These are phyloP conservation scores for Coemansia sp. DNA, from an alignment of 192 early-diverging fungal species.

Conservation along the genomic window DNA sequence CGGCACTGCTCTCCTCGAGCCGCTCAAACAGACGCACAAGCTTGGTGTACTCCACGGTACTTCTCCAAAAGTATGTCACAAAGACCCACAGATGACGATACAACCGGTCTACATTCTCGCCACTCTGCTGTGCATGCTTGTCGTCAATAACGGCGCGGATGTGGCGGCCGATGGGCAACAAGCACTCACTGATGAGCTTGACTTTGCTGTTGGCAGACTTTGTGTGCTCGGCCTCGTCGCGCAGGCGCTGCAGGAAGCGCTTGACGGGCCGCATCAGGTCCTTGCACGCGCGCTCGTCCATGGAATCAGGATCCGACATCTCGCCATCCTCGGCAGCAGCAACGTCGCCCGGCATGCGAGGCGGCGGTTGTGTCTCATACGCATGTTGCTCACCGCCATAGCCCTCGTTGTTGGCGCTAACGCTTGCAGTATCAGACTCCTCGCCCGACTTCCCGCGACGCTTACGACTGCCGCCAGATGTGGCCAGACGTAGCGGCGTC, in stretches of 20 bases:
- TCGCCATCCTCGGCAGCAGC: slow-evolving; percentile 33
- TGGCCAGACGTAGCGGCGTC: slow-evolving; percentile 10
- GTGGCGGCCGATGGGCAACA: slow-evolving; percentile 60
- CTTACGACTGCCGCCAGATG: slow-evolving; percentile 22
- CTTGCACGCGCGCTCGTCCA: slow-evolving; percentile 69
- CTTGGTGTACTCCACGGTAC: slow-evolving; percentile 58
- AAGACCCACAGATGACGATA: slow-evolving; percentile 71
- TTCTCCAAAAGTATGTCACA: slow-evolving; percentile 71
- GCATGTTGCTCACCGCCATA: slow-evolving; percentile 9
- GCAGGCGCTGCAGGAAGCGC: slow-evolving; percentile 60
- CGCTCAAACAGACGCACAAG: slow-evolving; percentile 62
- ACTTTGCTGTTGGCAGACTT: slow-evolving; percentile 57
- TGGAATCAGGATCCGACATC: slow-evolving; percentile 51
- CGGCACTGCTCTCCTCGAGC: slow-evolving; percentile 43
- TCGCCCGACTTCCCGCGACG: slow-evolving; percentile 41
- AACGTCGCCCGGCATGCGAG: slow-evolving; percentile 17
- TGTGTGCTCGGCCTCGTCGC: slow-evolving; percentile 56
- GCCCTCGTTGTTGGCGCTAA: slow-evolving; percentile 14
- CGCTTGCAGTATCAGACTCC: slow-evolving; percentile 37
- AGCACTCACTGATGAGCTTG: slow-evolving; percentile 60
- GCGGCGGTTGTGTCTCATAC: neutral
- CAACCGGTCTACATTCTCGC: slow-evolving; percentile 42
- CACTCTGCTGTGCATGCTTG: slow-evolving; percentile 26
- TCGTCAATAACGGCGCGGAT: slow-evolving; percentile 52
- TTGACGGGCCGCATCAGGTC: slow-evolving; percentile 69